Percentiles rank a stretch among this genome's conserved stretches.
Evolutionary conservation across 2,329 filamentous ascomycete species (phyloP).

Genomic region (Paramyrothecium roridum): DNA sequence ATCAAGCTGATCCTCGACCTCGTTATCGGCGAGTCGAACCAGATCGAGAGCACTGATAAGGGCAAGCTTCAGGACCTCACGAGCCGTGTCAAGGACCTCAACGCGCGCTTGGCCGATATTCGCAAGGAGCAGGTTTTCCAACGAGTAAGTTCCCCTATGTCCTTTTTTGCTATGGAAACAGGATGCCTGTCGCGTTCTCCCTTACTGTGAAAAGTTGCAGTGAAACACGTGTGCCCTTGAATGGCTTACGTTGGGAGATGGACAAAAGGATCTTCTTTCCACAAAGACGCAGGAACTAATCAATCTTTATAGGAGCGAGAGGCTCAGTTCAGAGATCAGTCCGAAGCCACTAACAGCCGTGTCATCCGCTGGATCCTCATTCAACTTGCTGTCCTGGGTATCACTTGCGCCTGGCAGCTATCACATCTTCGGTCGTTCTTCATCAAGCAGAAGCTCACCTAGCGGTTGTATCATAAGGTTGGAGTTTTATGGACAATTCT

Average conservation of each 20-base stretch:
- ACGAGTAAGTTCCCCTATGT: constrained; percentile 54
- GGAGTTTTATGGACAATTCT: background rate
- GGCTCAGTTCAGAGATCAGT: constrained; percentile 96
- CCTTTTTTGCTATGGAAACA: no score
- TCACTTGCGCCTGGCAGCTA: constrained; percentile 94
- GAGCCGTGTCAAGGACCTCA: constrained; percentile 84
- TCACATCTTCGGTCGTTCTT: constrained; percentile 96
- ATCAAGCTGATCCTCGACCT: constrained; percentile 86
- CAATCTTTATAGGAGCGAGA: constrained; percentile 72
- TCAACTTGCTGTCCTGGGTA: constrained; percentile 78
- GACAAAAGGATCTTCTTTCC: no score
- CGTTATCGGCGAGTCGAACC: constrained; percentile 89
- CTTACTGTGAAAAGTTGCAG: no score
- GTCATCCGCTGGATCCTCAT: constrained; percentile 93
- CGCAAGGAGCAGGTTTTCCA: constrained; percentile 95
- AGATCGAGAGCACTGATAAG: constrained; percentile 93
- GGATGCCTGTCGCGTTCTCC: no score
- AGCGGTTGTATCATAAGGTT: background rate
- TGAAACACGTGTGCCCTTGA: no score
- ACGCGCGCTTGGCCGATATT: constrained; percentile 82
- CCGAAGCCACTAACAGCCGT: constrained; percentile 85
- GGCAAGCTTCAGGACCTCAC: constrained; percentile 87
- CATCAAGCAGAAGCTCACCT: constrained; percentile 99
- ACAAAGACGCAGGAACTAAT: constrained; percentile 1
- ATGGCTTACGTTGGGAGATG: no score